Evolutionary conservation across 805 yeast species (phyloP).

Genomic region (Wickerhamomyces tratensis): DNA sequence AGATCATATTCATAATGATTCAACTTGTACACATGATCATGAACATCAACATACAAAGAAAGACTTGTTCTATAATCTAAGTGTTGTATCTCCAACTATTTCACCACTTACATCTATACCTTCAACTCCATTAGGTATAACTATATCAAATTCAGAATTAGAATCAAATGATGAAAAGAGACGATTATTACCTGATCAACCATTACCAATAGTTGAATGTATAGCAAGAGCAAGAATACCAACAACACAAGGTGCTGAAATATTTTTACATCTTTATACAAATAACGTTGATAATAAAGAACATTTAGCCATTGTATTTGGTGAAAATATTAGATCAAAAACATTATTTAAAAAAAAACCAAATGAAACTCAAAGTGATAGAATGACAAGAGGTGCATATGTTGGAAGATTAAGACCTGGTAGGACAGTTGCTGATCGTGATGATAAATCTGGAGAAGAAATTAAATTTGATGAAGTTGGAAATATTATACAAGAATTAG

Average conservation of each 20-base stretch:
- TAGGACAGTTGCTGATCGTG: slow-evolving; percentile 57
- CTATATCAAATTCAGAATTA: slow-evolving; percentile 6
- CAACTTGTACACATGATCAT: no score
- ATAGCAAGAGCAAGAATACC: slow-evolving; percentile 94
- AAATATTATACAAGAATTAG: slow-evolving; percentile 18
- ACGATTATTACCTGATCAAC: slow-evolving; percentile 33
- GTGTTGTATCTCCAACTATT: slow-evolving; percentile 28
- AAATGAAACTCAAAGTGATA: slow-evolving; percentile 77
- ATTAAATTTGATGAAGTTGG: slow-evolving; percentile 32
- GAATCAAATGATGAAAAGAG: slow-evolving; percentile 18
- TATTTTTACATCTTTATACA: slow-evolving; percentile 80
- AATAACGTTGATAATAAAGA: slow-evolving; percentile 86
- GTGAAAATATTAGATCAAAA: slow-evolving; percentile 78
- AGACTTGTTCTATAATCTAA: no score
- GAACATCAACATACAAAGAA: no score
- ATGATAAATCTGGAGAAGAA: slow-evolving; percentile 30
- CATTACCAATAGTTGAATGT: slow-evolving; percentile 72
- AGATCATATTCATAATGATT: no score
- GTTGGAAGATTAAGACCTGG: slow-evolving; percentile 89
- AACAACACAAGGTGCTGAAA: slow-evolving; percentile 90
- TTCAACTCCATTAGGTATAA: slow-evolving; percentile 18
- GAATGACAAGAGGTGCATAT: slow-evolving; percentile 99
- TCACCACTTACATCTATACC: slow-evolving; percentile 20
- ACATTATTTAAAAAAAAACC: slow-evolving; percentile 51
- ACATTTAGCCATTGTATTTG: slow-evolving; percentile 95